Evolutionary conservation across 164 flowering plant genomes (phyloP).

Genomic region (Chimonanthus praecox): DNA sequence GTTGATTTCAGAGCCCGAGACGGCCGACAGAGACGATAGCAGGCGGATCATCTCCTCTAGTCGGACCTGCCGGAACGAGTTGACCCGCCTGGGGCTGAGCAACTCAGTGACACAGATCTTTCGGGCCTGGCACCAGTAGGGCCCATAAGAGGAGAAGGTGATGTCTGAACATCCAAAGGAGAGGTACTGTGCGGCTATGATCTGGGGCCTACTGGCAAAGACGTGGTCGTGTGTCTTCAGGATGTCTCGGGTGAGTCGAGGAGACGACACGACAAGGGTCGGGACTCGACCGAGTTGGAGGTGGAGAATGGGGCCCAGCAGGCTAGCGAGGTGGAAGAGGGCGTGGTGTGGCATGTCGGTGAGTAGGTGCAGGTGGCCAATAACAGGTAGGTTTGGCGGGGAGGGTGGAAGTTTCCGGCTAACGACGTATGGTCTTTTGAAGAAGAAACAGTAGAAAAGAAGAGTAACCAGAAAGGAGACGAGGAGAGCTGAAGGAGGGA

Average conservation of each 20-base stretch:
- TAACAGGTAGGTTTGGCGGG: conserved; percentile 29
- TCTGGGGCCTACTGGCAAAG: conserved; percentile 40
- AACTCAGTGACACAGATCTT: conserved; percentile 49
- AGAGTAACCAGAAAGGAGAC: not conserved
- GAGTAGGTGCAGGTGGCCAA: conserved; percentile 56
- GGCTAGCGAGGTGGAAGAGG: conserved; percentile 25
- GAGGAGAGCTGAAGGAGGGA: not conserved
- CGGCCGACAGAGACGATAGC: conserved; percentile 7
- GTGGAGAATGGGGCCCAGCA: conserved; percentile 40
- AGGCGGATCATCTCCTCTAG: conserved; percentile 36
- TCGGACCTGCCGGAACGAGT: conserved; percentile 29
- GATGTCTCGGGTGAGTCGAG: conserved; percentile 30
- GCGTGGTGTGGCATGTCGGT: conserved; percentile 47
- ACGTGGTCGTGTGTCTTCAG: conserved; percentile 45
- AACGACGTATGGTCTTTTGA: not conserved
- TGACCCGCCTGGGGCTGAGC: conserved; percentile 36
- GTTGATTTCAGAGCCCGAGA: conserved; percentile 19
- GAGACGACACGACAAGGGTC: conserved; percentile 50
- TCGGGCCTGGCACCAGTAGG: conserved; percentile 50
- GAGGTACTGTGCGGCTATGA: conserved; percentile 38
- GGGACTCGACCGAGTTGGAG: conserved; percentile 48
- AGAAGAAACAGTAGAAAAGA: not conserved
- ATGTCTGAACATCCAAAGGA: conserved; percentile 54
- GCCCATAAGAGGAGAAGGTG: conserved; percentile 44
- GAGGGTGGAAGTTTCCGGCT: conserved; percentile 27